These are phyloP conservation scores for Lactarius trivialis DNA, from an alignment of 768 basidiomycete genomes.

Conservation along the genomic window DNA sequence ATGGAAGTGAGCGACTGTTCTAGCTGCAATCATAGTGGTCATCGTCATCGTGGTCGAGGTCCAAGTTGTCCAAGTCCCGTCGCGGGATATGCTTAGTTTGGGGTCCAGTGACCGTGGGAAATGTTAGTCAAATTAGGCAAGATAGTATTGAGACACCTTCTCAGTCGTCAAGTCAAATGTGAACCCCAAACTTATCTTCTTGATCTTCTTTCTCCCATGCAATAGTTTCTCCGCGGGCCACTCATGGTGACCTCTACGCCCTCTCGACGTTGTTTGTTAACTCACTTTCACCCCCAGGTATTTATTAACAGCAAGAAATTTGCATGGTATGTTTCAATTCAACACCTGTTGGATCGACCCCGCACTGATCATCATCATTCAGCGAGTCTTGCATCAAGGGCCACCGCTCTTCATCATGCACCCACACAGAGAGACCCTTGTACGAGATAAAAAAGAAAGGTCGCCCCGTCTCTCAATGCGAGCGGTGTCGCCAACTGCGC, in stretches of 20 bases:
- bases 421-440: conserved; percentile 23
- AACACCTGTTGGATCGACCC: neutral
- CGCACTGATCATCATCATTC: neutral
- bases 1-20: neutral
- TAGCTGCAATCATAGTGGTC: conserved; percentile 17
- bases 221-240: neutral
- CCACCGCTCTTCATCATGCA: conserved; percentile 24
- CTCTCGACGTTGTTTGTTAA: neutral
- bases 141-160: neutral
- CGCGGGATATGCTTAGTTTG: no score
- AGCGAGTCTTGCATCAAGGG: conserved; percentile 25
- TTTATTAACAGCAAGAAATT: conserved; percentile 24
- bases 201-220: neutral
- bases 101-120: neutral
- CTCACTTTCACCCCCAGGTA: conserved; percentile 10
- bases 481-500: conserved; percentile 22
- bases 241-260: conserved; percentile 8
- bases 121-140: neutral
- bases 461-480: conserved; percentile 24
- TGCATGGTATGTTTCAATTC: conserved; percentile 17
- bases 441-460: conserved; percentile 25
- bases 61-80: no score
- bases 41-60: neutral
- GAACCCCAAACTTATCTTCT: neutral
- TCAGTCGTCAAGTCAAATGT: neutral